Evolutionary conservation across 2,329 filamentous ascomycete species (phyloP), one percentile per base, ranked within the genome.

Genomic region (Diaporthe ampelina): DNA sequence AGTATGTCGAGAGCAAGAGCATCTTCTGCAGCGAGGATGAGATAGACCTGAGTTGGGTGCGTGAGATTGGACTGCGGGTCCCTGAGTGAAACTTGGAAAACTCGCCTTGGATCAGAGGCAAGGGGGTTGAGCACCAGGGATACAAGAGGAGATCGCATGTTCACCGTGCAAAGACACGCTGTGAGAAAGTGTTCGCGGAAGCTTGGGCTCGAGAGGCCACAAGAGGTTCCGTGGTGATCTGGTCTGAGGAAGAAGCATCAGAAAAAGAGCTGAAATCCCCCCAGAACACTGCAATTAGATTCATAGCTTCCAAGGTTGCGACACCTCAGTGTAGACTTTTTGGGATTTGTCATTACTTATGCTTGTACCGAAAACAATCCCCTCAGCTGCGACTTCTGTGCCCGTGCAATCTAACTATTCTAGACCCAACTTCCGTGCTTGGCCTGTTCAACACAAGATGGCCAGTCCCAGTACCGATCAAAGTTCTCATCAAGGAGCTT

Each of bases 391-490:
- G 40, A 21, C 3, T 24, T 26, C 10, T 19, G 26, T 32, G 58
- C 3, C 6, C 29, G 37, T 4, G 37, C 43, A 43, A 21, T 9
- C 29, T 61, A 43, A 11, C 2, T 45, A 8, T 61, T 26, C 24
- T 29, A 24, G 17, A 17, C 21, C 48, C 26, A 48, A 24, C 3
- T 40, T 24, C 3, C 1, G 11, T 24, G n/a, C 17, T 19, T 29
- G 8, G 8, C 15, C 8, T 37, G 6, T n/a, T 37, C 35, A 37
- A 37, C 35, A 6, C 11, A 13, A 37, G 5, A 17, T 43, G 40
- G 40, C 15, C 9, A 43, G 24, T 73, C n/a, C 73, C 70, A 75
- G 19, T 13, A 58, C 17, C 37, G 56, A 19, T 69, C 73, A 45
- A 75, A 70, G 0, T 70, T 21, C 63, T 52, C 24, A n/a, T 54